Percentiles rank a stretch among this genome's conserved stretches.
phyloP scores from a whole-genome alignment of 352 stramenopile genomes.

The Pythium utonaiense region DNA sequence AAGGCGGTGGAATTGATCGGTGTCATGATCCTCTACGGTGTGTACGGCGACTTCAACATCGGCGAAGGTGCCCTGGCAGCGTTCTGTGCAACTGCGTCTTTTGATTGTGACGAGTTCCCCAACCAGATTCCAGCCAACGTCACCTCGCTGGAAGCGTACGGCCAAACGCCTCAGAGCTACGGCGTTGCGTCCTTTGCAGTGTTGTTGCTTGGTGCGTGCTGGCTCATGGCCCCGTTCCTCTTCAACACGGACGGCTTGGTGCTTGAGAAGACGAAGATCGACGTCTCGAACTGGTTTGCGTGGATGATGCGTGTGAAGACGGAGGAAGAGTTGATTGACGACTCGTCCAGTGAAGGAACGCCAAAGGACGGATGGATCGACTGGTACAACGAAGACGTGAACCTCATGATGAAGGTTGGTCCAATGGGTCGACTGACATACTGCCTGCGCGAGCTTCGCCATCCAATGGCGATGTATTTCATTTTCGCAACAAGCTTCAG shows the following conservation, averaged over 20 bases:
- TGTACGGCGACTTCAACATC: conserved; percentile 79
- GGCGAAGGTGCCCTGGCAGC: conserved; percentile 36
- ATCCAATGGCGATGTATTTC: conserved; percentile 79
- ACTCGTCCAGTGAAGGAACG: conserved; percentile 33
- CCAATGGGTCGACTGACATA: conserved; percentile 74
- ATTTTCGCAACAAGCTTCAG: conserved; percentile 76
- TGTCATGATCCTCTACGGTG: conserved; percentile 78
- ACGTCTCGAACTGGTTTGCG: conserved; percentile 77
- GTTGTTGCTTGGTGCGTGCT: conserved; percentile 74
- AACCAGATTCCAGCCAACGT: conserved; percentile 65
- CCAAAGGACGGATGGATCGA: conserved; percentile 73
- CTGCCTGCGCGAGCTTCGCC: conserved; percentile 69
- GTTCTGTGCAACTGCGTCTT: conserved; percentile 40
- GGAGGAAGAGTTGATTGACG: conserved; percentile 31
- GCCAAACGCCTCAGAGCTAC: conserved; percentile 64
- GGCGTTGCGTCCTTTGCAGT: conserved; percentile 81
- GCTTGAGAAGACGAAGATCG: conserved; percentile 76
- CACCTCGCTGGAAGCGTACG: conserved; percentile 56
- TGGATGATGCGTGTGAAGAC: conserved; percentile 82
- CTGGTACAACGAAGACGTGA: conserved; percentile 66
- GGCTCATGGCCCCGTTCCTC: conserved; percentile 79
- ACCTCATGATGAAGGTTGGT: conserved; percentile 66
- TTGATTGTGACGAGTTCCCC: conserved; percentile 44
- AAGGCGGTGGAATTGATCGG: conserved; percentile 85
- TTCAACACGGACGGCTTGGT: conserved; percentile 90